phyloP scores from a whole-genome alignment of 441 rosid species.

The Croton setiger region DNA sequence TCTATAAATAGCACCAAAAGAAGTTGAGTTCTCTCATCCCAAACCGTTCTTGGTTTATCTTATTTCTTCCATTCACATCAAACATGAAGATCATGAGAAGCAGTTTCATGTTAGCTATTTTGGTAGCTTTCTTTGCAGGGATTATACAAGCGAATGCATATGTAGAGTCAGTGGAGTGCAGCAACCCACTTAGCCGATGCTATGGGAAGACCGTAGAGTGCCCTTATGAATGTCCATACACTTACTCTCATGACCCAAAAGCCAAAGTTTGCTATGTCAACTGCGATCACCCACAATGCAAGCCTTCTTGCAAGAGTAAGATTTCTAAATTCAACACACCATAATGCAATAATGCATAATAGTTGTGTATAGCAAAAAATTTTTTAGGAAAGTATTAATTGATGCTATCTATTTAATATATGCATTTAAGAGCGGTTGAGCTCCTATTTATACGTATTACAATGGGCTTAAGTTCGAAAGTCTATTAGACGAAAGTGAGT shows the following conservation, averaged over 20 bases:
- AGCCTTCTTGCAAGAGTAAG: slow-evolving; percentile 28
- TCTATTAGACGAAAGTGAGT: no score
- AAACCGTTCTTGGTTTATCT: neutral
- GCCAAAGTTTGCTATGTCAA: slow-evolving; percentile 30
- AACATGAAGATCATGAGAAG: slow-evolving; percentile 1
- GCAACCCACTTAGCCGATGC: slow-evolving; percentile 21
- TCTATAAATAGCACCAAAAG: slow-evolving; percentile 6
- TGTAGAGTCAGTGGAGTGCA: slow-evolving; percentile 1
- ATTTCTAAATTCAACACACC: neutral
- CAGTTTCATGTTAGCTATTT: slow-evolving; percentile 1
- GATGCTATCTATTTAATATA: no score
- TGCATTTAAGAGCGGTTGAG: no score
- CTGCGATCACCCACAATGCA: slow-evolving; percentile 29
- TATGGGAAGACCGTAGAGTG: slow-evolving; percentile 11
- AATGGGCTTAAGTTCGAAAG: no score
- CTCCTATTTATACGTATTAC: no score
- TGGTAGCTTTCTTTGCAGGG: slow-evolving; percentile 18
- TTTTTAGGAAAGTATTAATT: no score
- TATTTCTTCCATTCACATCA: neutral
- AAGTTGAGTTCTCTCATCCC: neutral
- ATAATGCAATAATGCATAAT: no score
- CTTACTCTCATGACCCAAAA: slow-evolving; percentile 6
- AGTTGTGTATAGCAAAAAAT: no score
- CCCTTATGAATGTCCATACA: slow-evolving; percentile 32
- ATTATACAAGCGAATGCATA: slow-evolving; percentile 19